These are phyloP conservation scores for Plasmodium ovale DNA, from an alignment of 169 alveolate genomes.

Conservation along the genomic window DNA sequence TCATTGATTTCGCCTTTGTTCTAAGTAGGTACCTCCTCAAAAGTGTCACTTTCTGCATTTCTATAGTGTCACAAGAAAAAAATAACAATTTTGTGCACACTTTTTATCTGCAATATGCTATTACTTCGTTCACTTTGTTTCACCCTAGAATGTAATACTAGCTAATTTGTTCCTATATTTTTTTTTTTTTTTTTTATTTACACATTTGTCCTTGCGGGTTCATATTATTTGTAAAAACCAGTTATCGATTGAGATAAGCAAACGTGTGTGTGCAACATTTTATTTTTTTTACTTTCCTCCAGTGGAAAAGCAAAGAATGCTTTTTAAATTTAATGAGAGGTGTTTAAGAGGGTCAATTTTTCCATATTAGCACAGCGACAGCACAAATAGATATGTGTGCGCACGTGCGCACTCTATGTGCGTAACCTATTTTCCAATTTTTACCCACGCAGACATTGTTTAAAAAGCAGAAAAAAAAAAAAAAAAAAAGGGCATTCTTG, in stretches of 20 bases:
- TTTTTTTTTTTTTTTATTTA: conserved; percentile 6
- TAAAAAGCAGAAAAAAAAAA: too few species aligned
- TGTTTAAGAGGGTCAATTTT: too few species aligned
- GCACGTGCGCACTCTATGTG: too few species aligned
- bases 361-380: too few species aligned
- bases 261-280: conserved; percentile 8
- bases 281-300: background rate
- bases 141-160: conserved; percentile 10
- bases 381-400: too few species aligned
- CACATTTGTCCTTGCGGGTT: background rate
- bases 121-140: conserved; percentile 2
- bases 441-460: too few species aligned
- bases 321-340: too few species aligned
- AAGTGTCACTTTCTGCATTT: conserved; percentile 5
- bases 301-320: background rate
- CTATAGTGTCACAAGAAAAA: background rate
- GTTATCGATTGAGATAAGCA: background rate
- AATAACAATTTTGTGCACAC: background rate
- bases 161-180: background rate
- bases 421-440: too few species aligned
- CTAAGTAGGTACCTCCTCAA: background rate
- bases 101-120: background rate
- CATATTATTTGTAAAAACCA: conserved; percentile 8
- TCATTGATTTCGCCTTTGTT: background rate
- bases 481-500: too few species aligned